Percentiles rank a stretch among this genome's conserved stretches.
Conservation (phyloP, 2,329 filamentous ascomycete genomes). For the Helminthosporium solani region DNA sequence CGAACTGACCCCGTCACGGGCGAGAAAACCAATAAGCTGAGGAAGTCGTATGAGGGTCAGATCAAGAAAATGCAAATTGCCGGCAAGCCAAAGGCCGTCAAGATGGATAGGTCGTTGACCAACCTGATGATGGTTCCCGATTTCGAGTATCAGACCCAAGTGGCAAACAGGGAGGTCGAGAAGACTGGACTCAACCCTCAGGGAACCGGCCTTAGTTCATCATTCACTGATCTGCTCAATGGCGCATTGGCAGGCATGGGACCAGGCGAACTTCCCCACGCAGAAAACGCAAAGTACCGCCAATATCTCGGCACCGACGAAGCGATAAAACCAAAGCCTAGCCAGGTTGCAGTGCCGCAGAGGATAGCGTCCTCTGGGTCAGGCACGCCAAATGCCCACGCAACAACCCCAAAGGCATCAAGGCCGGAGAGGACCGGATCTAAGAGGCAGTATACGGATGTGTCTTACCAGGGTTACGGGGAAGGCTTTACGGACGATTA, state of each 20-base stretch:
- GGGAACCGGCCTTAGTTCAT: constrained; percentile 23
- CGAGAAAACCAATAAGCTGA: constrained; percentile 64
- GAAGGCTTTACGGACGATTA: constrained; percentile 72
- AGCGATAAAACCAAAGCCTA: constrained; percentile 29
- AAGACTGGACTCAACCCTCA: constrained; percentile 29
- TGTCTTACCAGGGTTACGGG: constrained; percentile 72
- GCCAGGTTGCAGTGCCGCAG: constrained; percentile 21
- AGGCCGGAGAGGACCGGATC: constrained; percentile 67
- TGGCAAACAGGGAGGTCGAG: constrained; percentile 44
- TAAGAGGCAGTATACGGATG: constrained; percentile 75
- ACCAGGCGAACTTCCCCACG: constrained; percentile 45
- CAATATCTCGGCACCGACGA: constrained; percentile 50
- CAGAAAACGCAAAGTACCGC: constrained; percentile 46
- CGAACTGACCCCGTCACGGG: constrained; percentile 62
- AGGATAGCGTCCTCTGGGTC: constrained; percentile 20
- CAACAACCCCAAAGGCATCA: constrained; percentile 46
- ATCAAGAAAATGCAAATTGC: constrained; percentile 52
- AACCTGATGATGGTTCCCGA: constrained; percentile 43
- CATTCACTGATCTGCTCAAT: constrained; percentile 40
- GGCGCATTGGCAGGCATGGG: constrained; percentile 45
- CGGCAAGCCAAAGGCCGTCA: constrained; percentile 51
- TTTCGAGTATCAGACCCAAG: constrained; percentile 43
- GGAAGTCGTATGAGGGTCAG: constrained; percentile 58
- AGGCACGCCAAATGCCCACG: constrained; percentile 35
- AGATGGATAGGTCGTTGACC: constrained; percentile 41